Conservation (phyloP, 164 flowering plant genomes). For the Aristolochia contorta region DNA sequence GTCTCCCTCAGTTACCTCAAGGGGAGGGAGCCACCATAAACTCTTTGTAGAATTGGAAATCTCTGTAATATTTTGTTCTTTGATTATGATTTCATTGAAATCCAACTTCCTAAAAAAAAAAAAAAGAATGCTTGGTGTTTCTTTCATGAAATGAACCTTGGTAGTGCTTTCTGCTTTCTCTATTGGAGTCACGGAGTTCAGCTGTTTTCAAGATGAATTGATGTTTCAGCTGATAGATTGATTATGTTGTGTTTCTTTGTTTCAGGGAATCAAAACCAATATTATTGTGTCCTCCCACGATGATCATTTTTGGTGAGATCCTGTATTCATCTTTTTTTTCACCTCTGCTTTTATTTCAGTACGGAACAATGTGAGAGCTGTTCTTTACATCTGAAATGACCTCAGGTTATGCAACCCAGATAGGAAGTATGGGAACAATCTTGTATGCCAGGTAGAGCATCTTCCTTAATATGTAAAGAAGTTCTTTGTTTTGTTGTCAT, state of each 20-base stretch:
- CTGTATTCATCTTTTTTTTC: background rate
- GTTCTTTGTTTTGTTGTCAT: background rate
- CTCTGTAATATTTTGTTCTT: too few relatives aligned
- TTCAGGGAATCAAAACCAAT: constrained; percentile 63
- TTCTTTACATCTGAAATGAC: constrained; percentile 4
- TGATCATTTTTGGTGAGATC: constrained; percentile 67
- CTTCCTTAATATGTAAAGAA: background rate
- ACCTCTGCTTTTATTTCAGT: background rate
- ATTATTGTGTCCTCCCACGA: constrained; percentile 61
- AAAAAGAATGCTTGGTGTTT: too few relatives aligned
- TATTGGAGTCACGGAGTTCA: too few relatives aligned
- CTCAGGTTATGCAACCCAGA: constrained; percentile 81
- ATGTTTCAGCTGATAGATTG: too few relatives aligned
- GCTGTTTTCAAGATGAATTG: too few relatives aligned
- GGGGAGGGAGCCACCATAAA: too few relatives aligned
- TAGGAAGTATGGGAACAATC: constrained; percentile 88
- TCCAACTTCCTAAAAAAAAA: too few relatives aligned
- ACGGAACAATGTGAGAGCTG: background rate
- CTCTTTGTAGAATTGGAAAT: too few relatives aligned
- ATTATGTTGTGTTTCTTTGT: background rate
- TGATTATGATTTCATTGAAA: too few relatives aligned
- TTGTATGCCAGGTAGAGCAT: constrained; percentile 65
- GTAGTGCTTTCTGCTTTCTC: too few relatives aligned
- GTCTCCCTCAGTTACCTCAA: too few relatives aligned
- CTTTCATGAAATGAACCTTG: too few relatives aligned